These are phyloP conservation scores for Hyphopichia pseudoburtonii DNA, from an alignment of 1,139 yeast genomes.

Conservation along the genomic window DNA sequence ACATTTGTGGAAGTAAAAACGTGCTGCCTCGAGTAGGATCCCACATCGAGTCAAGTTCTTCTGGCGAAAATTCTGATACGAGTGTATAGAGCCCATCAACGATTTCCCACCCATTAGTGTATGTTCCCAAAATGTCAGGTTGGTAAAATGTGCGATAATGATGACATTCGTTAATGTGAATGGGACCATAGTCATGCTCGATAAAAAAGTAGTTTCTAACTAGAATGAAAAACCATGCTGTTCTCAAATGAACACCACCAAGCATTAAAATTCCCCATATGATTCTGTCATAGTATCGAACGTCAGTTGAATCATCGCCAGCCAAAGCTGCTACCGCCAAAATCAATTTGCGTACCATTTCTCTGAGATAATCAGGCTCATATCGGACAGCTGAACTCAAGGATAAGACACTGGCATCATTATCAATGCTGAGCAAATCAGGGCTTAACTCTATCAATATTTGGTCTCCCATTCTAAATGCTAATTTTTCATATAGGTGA, in stretches of 20 bases:
- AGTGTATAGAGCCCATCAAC: conserved; percentile 15
- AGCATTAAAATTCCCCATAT: conserved; percentile 39
- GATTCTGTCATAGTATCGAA: conserved; percentile 32
- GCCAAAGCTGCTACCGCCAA: conserved; percentile 25
- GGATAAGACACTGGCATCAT: conserved; percentile 6
- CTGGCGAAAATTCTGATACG: conserved; percentile 10
- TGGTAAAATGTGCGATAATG: conserved; percentile 15
- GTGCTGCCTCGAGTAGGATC: conserved; percentile 13
- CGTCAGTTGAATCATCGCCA: conserved; percentile 36
- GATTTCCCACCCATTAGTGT: conserved; percentile 24
- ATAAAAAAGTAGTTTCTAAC: conserved; percentile 27
- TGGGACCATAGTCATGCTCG: conserved; percentile 23
- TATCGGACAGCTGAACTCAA: conserved; percentile 8
- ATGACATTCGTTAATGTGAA: conserved; percentile 13
- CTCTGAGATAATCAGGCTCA: conserved; percentile 16
- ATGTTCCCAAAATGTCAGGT: conserved; percentile 11
- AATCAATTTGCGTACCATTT: conserved; percentile 34
- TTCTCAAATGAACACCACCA: conserved; percentile 44
- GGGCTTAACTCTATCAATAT: conserved; percentile 7
- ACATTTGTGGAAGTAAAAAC: conserved; percentile 25
- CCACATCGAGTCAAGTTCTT: conserved; percentile 19
- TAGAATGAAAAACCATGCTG: conserved; percentile 40
- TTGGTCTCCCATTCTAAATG: conserved; percentile 5
- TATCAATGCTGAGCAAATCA: too few relatives aligned
- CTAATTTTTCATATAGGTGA: conserved; percentile 17